A percentile compares a stretch with the other conserved stretches of the same genome.
Evolutionary conservation across 352 stramenopile species (phyloP).

Genomic region (Phytophthora litchii): DNA sequence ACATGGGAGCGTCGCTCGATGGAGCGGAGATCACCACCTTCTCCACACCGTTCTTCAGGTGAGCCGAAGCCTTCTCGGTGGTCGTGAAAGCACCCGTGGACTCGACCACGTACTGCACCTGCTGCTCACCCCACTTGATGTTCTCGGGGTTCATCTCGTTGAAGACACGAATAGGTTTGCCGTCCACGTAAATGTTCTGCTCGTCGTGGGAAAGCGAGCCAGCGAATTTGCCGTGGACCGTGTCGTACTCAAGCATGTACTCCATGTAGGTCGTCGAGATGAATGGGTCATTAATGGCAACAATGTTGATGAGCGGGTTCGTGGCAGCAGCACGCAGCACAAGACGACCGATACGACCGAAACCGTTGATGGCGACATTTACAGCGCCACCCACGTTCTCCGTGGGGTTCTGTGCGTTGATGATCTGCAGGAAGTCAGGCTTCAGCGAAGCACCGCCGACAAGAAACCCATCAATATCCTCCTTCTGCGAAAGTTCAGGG

Average conservation of each 20-base stretch:
- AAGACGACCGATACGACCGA: slow-evolving; percentile 98
- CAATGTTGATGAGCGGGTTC: slow-evolving; percentile 90
- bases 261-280: slow-evolving; percentile 97
- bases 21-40: slow-evolving; percentile 98
- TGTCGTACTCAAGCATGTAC: slow-evolving; percentile 94
- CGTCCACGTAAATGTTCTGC: slow-evolving; percentile 92
- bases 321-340: slow-evolving; percentile 93
- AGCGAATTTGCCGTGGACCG: slow-evolving; percentile 91
- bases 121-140: slow-evolving; percentile 91
- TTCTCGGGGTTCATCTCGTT: slow-evolving; percentile 94
- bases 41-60: slow-evolving; percentile 94
- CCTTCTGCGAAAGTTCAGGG: slow-evolving; percentile 92
- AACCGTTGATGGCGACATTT: slow-evolving; percentile 99
- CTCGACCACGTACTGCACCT: slow-evolving; percentile 96
- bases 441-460: slow-evolving; percentile 98
- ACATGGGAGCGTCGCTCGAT: slow-evolving; percentile 98
- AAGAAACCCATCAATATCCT: slow-evolving; percentile 98
- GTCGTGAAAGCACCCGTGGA: slow-evolving; percentile 78
- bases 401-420: slow-evolving; percentile 88
- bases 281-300: slow-evolving; percentile 96
- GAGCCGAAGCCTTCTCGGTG: slow-evolving; percentile 92
- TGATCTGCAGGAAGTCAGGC: slow-evolving; percentile 97
- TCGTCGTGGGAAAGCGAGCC: slow-evolving; percentile 88
- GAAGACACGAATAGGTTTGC: slow-evolving; percentile 94
- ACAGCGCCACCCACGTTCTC: slow-evolving; percentile 66